phyloP scores from a whole-genome alignment of 345 rosid genomes.

The Crucihimalaya himalaica region DNA sequence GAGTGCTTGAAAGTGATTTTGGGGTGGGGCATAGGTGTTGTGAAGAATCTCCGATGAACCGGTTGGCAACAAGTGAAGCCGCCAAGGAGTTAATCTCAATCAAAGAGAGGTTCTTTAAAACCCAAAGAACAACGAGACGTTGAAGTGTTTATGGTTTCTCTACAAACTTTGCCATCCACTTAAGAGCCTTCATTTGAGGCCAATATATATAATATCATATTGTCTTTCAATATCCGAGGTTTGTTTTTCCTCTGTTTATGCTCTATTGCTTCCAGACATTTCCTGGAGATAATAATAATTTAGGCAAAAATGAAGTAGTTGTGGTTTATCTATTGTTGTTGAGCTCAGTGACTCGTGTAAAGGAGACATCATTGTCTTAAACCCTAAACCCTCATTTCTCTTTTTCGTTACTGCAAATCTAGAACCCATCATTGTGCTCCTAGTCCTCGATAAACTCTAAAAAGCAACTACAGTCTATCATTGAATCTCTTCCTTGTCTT shows the following conservation, averaged over 20 bases:
- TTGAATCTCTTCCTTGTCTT: too few relatives aligned
- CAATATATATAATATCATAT: neutral
- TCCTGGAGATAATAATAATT: neutral
- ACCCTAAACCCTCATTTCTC: neutral
- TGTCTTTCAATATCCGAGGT: too few relatives aligned
- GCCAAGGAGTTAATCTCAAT: constrained; percentile 15
- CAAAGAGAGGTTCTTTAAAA: constrained; percentile 7
- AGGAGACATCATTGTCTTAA: neutral
- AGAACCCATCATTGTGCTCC: too few relatives aligned
- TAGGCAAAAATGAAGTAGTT: neutral
- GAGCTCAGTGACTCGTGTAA: neutral
- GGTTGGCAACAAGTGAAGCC: constrained; percentile 32
- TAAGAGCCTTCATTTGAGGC: neutral
- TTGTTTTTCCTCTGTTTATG: too few relatives aligned
- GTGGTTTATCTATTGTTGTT: neutral
- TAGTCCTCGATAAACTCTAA: too few relatives aligned
- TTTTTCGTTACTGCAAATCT: neutral
- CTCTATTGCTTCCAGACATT: neutral
- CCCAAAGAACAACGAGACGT: neutral
- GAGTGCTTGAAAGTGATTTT: constrained; percentile 16
- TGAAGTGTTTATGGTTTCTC: neutral
- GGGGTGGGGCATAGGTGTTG: constrained; percentile 35
- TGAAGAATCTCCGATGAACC: constrained; percentile 15
- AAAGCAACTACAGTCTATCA: too few relatives aligned
- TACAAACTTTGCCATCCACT: neutral